Evolutionary conservation across 2,329 filamentous ascomycete species (phyloP), one percentile per base, ranked within the genome.

Genomic region (Sphaerulina populicola): DNA sequence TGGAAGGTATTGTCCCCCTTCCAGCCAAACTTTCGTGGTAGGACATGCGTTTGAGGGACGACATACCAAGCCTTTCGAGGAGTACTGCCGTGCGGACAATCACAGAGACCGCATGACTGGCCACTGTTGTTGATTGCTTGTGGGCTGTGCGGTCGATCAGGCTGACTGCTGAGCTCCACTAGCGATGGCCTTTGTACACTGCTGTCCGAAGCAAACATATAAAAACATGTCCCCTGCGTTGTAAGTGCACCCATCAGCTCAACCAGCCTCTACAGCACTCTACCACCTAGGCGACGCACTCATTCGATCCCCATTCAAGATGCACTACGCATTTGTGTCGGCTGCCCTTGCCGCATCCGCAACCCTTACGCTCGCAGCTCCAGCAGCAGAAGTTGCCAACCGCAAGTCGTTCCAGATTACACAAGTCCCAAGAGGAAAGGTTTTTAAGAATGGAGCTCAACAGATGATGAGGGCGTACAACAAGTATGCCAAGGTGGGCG

Each of bases 381-480:
- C 66, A 33, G 42, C 66, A 33, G 42, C 48, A 33, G 59, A 60
- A 8, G 43, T 60, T 31, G 52, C 57, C 29, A 53, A 52, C 31
- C 58, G 60, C 44, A 54, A 55, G 41, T 55, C 59, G 18, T 66
- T 67, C 57, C 44, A 53, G 15, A 47, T 68, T 51, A 41, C 58
- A 30, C 66, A 69, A 54, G 60, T 66, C 27, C 55, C 62, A 27
- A 35, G 52, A 11, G 62, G 62, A 33, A 54, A 63, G 41, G 51
- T 61, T 41, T 41, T 54, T 57, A 71, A 69, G 62, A 70, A 65
- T 54, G 71, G 71, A 30, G 65, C 71, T 1, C 54, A 58, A 6
- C 60, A 65, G 31, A 63, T 69, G 47, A 62, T 66, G 49, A 71
- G 71, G 64, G 67, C 68, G 1, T 68, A 71, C 51, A 58, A 64